A percentile compares a stretch with the other conserved stretches of the same genome.
Evolutionary conservation across 257 asterid species (phyloP).

Genomic region (Solanum tarijense): DNA sequence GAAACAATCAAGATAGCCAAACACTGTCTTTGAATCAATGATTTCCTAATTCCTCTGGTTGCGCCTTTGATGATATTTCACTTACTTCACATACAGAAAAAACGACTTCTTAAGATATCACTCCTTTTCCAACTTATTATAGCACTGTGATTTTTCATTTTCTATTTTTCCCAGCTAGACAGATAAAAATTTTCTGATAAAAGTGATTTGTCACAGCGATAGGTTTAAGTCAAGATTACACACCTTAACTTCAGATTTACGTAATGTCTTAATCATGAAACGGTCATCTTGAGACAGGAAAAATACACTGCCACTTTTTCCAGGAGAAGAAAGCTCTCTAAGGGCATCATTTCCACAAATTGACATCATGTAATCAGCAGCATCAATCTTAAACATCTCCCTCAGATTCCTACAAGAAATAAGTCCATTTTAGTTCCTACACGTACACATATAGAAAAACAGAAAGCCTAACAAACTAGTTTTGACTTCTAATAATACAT

Average conservation of each 20-base stretch:
- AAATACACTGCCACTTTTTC: slow-evolving; percentile 97
- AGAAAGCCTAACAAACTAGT: neutral
- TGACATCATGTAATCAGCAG: slow-evolving; percentile 99
- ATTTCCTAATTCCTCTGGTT: neutral
- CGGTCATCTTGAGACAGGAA: slow-evolving; percentile 94
- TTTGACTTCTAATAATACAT: neutral
- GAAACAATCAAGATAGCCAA: neutral
- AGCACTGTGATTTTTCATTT: neutral
- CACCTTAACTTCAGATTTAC: slow-evolving; percentile 97
- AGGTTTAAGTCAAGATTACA: slow-evolving; percentile 12
- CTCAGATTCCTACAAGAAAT: slow-evolving; percentile 60
- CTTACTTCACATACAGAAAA: neutral
- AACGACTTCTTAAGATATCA: neutral
- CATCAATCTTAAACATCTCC: slow-evolving; percentile 89
- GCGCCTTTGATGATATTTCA: neutral
- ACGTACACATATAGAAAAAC: neutral
- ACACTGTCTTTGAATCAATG: neutral
- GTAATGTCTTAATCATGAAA: slow-evolving; percentile 92
- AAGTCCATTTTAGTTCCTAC: slow-evolving; percentile 9
- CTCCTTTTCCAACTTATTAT: neutral
- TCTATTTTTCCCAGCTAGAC: neutral
- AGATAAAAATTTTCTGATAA: neutral
- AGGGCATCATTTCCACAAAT: slow-evolving; percentile 96
- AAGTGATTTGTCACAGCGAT: neutral
- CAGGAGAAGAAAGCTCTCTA: slow-evolving; percentile 97